Percentiles rank a stretch among this genome's conserved stretches.
These are phyloP conservation scores for Taphrina deformans DNA, from an alignment of 1,139 yeast species.

Conservation along the genomic window DNA sequence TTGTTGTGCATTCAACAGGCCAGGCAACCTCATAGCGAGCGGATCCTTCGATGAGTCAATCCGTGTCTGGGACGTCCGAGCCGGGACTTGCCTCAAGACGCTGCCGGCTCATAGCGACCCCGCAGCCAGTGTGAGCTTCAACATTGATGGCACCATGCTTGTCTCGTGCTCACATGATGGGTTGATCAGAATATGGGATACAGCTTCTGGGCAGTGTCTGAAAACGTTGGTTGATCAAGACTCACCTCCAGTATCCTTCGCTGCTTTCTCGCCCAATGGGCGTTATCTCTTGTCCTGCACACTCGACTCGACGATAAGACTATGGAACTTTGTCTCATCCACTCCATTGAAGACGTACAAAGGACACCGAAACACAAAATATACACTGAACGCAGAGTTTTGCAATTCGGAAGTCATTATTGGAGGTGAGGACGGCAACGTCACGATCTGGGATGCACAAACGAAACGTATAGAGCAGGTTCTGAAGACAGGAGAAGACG, in stretches of 20 bases:
- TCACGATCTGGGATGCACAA: slow-evolving; percentile 76
- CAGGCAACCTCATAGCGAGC: slow-evolving; percentile 75
- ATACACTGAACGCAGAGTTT: slow-evolving; percentile 37
- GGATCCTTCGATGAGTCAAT: slow-evolving; percentile 77
- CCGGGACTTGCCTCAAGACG: slow-evolving; percentile 71
- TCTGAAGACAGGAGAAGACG: slow-evolving; percentile 6
- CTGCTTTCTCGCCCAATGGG: slow-evolving; percentile 78
- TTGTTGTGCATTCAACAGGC: slow-evolving; percentile 64
- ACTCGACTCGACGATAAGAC: slow-evolving; percentile 70
- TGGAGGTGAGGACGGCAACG: slow-evolving; percentile 63
- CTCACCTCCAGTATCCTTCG: slow-evolving; percentile 61
- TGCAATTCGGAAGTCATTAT: slow-evolving; percentile 51
- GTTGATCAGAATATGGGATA: slow-evolving; percentile 77
- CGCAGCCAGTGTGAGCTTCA: slow-evolving; percentile 68
- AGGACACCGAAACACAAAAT: slow-evolving; percentile 46
- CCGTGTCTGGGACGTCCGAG: slow-evolving; percentile 79
- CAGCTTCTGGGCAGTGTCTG: slow-evolving; percentile 85
- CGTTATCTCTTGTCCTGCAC: slow-evolving; percentile 75
- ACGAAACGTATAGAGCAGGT: slow-evolving; percentile 54
- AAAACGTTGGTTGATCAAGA: slow-evolving; percentile 65
- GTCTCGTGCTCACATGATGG: slow-evolving; percentile 93
- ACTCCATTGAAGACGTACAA: slow-evolving; percentile 72
- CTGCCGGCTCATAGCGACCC: slow-evolving; percentile 95
- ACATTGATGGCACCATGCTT: slow-evolving; percentile 77
- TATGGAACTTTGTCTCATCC: slow-evolving; percentile 82